Evolutionary conservation across 495 filamentous ascomycete species (phyloP).

Genomic region (Arthonia radiata): DNA sequence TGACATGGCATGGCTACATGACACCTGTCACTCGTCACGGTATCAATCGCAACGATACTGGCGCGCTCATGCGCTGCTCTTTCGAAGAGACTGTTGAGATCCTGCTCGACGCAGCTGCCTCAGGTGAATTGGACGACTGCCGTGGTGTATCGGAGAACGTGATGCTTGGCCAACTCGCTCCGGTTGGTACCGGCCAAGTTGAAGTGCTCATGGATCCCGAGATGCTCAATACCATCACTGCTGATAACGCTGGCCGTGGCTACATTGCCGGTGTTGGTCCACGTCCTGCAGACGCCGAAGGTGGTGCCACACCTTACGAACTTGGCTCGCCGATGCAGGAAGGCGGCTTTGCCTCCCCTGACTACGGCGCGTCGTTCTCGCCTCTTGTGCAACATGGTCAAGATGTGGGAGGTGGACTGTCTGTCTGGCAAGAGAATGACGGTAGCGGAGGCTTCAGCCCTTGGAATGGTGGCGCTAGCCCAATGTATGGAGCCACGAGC

Average conservation of each 20-base stretch:
- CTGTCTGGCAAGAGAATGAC: constrained; percentile 20
- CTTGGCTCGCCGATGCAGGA: constrained; percentile 70
- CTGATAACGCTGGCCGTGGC: constrained; percentile 46
- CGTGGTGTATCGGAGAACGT: constrained; percentile 95
- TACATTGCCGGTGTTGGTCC: too few species aligned
- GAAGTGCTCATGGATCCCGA: constrained; percentile 78
- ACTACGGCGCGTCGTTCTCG: constrained; percentile 65
- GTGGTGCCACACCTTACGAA: constrained; percentile 86
- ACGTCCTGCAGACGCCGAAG: too few species aligned
- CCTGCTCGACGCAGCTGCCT: constrained; percentile 75
- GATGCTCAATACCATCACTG: constrained; percentile 85
- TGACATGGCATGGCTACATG: constrained; percentile 81
- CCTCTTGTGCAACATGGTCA: constrained; percentile 52
- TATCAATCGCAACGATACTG: constrained; percentile 94
- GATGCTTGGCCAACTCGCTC: constrained; percentile 91
- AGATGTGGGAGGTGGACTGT: constrained; percentile 51
- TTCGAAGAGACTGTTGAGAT: constrained; percentile 99
- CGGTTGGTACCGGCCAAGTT: constrained; percentile 85
- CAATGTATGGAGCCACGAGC: constrained; percentile 48
- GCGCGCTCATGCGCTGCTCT: constrained; percentile 95
- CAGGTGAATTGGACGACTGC: constrained; percentile 90
- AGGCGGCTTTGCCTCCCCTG: constrained; percentile 47
- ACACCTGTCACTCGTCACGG: constrained; percentile 94
- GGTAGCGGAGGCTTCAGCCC: constrained; percentile 42
- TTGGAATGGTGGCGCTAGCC: constrained; percentile 37